phyloP scores from a whole-genome alignment of 2,329 filamentous ascomycete species.

The Clarireedia homoeocarpa region DNA sequence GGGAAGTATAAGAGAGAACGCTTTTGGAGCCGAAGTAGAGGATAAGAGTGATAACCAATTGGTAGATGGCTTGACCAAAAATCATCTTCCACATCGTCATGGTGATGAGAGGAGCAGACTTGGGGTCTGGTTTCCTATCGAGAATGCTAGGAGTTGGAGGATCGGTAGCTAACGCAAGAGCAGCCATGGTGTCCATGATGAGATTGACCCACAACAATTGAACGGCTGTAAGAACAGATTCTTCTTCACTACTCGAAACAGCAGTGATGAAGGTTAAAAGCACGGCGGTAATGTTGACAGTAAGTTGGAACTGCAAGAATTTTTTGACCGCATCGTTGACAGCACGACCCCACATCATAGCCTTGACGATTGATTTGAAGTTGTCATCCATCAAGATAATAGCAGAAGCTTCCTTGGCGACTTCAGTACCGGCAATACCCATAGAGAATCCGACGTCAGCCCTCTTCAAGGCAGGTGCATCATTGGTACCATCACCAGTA shows the following conservation, averaged over 20 bases:
- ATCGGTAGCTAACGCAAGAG: slow-evolving; percentile 67
- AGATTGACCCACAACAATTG: slow-evolving; percentile 78
- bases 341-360: slow-evolving; percentile 53
- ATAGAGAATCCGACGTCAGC: slow-evolving; percentile 62
- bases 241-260: slow-evolving; percentile 53
- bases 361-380: slow-evolving; percentile 55
- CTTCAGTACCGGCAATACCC: slow-evolving; percentile 59
- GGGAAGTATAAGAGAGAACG: slow-evolving; percentile 51
- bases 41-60: slow-evolving; percentile 70
- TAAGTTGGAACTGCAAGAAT: slow-evolving; percentile 52
- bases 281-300: slow-evolving; percentile 75
- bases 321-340: slow-evolving; percentile 48
- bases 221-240: slow-evolving; percentile 68
- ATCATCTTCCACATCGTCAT: slow-evolving; percentile 99
- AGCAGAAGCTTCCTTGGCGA: slow-evolving; percentile 53
- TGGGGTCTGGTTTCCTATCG: slow-evolving; percentile 66
- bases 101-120: slow-evolving; percentile 71
- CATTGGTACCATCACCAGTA: slow-evolving; percentile 60
- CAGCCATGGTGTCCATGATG: slow-evolving; percentile 80
- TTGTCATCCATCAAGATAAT: slow-evolving; percentile 58
- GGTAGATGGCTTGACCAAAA: slow-evolving; percentile 82
- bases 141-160: slow-evolving; percentile 62
- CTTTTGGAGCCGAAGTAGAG: slow-evolving; percentile 66
- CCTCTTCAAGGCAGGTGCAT: slow-evolving; percentile 56
- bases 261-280: slow-evolving; percentile 70